Conservation (phyloP, 805 yeast genomes). For the Candida arabinofermentans region DNA sequence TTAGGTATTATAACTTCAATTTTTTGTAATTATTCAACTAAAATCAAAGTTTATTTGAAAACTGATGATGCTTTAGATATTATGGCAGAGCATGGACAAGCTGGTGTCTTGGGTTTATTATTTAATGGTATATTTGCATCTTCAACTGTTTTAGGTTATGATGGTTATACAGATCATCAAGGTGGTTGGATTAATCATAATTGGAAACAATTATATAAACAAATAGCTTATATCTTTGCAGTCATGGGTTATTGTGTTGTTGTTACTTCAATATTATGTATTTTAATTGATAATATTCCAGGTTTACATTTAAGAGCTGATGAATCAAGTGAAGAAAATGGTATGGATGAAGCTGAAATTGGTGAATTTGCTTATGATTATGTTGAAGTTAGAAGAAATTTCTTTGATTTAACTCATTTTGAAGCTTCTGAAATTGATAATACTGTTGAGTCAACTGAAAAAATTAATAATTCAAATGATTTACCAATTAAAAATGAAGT, state of each 20-base stretch:
- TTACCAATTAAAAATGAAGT: background rate
- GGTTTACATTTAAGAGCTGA: conserved; percentile 75
- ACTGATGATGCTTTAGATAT: conserved; percentile 95
- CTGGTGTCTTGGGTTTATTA: conserved; percentile 86
- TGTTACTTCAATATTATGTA: conserved; percentile 74
- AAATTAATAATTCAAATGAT: background rate
- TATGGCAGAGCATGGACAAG: conserved; percentile 98
- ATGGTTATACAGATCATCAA: conserved; percentile 73
- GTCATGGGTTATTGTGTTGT: conserved; percentile 69
- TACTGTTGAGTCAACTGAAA: conserved; percentile 5
- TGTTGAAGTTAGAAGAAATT: conserved; percentile 94
- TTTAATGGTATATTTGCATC: conserved; percentile 89
- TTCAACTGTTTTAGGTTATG: conserved; percentile 84
- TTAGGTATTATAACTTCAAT: conserved; percentile 79
- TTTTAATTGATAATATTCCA: conserved; percentile 72
- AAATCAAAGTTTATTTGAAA: conserved; percentile 70
- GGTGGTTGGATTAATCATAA: conserved; percentile 95
- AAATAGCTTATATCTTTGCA: conserved; percentile 78
- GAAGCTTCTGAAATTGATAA: conserved; percentile 7
- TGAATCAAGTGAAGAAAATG: conserved; percentile 81
- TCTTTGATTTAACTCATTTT: conserved; percentile 38
- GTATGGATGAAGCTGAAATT: conserved; percentile 94
- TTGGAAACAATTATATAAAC: conserved; percentile 88
- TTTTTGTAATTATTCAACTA: conserved; percentile 86
- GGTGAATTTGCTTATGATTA: conserved; percentile 99